Evolutionary conservation across 805 yeast species (phyloP), one percentile per base, ranked within the genome.

Genomic region (Candida arabinofermentans): DNA sequence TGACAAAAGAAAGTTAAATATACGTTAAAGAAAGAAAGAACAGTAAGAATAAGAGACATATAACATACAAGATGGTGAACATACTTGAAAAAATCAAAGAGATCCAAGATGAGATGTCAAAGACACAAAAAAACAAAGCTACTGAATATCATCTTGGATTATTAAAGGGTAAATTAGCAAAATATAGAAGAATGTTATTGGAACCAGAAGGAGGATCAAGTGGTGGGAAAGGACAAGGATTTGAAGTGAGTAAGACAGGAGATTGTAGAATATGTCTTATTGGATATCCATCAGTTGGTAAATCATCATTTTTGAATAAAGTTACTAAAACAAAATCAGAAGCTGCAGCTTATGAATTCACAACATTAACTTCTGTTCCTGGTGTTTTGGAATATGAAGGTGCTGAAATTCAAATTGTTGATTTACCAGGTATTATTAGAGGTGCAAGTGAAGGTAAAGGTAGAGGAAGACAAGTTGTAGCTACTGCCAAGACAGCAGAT

Each of bases 371-470:
- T 0, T 88, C 96, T 0, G 97, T 91, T 17, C 97, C 98, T 0
- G 97, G 98, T 36, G 95, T 93, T 10, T 70, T 91, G 53, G 91
- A 89, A 59, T 89, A 91, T 59, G 88, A 89, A 59, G 98, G 98
- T 29, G 96, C 98, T 0, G 96, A 90, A 58, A 89, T 91, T 48
- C 99, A 91, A 67, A 83, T 93, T 51, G 91, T 91, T n/a, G 99
- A 91, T 74, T 68, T 91, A 39, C 99, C 99, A 1, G 99, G 99
- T 63, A 91, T 91, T 53, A 91, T 91, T 43, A 87, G 86, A 61
- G 98, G 98, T 34, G 98, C 98, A 4, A 75, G 95, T 27, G 96
- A 87, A 59, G 98, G 98, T 56, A 90, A 90, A 64, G 99, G 99
- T 54, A 79, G 99, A 64, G 98, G 98, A 43, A 76, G 96, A 55